Base-by-base conservation (phyloP, 768 basidiomycete species). In the Tephrocybe sp. region DNA sequence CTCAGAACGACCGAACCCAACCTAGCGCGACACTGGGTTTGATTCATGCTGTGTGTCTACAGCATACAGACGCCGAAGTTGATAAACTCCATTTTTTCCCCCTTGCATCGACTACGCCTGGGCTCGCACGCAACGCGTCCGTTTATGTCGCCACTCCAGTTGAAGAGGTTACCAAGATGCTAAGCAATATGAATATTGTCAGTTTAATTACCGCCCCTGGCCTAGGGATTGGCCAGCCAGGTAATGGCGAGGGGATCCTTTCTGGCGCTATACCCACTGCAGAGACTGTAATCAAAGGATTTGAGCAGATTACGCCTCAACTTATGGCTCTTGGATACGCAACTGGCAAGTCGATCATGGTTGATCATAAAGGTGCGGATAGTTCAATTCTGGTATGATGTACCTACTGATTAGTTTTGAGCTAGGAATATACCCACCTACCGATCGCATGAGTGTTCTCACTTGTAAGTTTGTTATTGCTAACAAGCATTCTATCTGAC, bases 11-110 rank as follows among this genome's bases (percentile, higher is more conserved):
- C 11, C 59, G 65, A 54, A 38, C 39, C 49, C 17, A 47, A 33
- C 35, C 13, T 36, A 22, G 23, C 31, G 43, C 46, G 53, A 5
- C 65, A 65, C 26, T 26, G 45, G 61, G 70, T 3, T 87, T 87
- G 17, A 88, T 92, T 23, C 89, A 85, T 59, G 90, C 88, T 0
- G 89, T 91, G 17, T 92, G 87, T 59, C 75, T 92, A 34, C 76
- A 72, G 26, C 72, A 74, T 56, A 62, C 80, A 1, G 90, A 92
- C 49, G 75, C 65, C 7, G 87, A 90, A 58, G 78, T 77, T 23
- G 72, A 87, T 11, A 65, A 72, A 20, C 70, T 76, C n/a, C 78
- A 84, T 56, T 88, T 90, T 60, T 66, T 73, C 17, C 72, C 72
- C 40, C 62, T 89, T 20, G 54, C 52, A 5, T 31, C 56, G 4